A percentile compares a stretch with the other conserved stretches of the same genome.
phyloP scores from a whole-genome alignment of 75 land plant species.

The Adiantum capillusveneris region DNA sequence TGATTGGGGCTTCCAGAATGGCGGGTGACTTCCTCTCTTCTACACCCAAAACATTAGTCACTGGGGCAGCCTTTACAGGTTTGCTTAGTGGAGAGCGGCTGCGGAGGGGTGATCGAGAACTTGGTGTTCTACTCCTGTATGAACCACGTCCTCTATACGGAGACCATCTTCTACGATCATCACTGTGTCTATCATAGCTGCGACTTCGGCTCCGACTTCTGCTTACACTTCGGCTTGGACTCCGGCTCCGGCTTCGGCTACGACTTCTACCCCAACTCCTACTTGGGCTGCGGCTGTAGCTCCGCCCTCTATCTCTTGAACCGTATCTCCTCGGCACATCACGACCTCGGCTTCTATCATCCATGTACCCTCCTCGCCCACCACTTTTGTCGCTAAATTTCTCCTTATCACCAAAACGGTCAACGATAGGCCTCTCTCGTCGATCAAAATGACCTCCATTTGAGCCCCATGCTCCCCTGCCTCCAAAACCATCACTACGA shows the following conservation, averaged over 20 bases:
- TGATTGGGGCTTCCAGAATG: too few species aligned
- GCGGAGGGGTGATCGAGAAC: neutral
- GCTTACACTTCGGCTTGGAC: constrained; percentile 44
- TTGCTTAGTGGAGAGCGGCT: neutral
- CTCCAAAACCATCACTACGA: constrained; percentile 27
- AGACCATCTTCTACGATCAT: constrained; percentile 7
- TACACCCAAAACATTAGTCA: too few species aligned
- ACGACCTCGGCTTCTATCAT: constrained; percentile 41
- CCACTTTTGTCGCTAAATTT: constrained; percentile 31
- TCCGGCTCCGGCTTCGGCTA: constrained; percentile 53
- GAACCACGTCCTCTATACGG: neutral
- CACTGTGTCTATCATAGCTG: constrained; percentile 36
- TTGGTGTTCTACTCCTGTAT: neutral
- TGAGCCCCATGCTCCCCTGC: constrained; percentile 35
- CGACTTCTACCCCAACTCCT: constrained; percentile 46
- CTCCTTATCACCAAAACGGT: constrained; percentile 37
- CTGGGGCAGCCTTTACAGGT: too few species aligned
- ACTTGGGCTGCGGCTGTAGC: constrained; percentile 57
- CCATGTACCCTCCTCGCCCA: constrained; percentile 34
- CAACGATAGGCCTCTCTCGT: constrained; percentile 27
- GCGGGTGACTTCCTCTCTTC: too few species aligned
- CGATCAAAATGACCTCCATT: constrained; percentile 28
- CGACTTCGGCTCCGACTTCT: constrained; percentile 42
- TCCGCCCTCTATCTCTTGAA: constrained; percentile 41
- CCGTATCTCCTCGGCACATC: constrained; percentile 30